These are phyloP conservation scores for Corinectria fuckeliana DNA, from an alignment of 2,329 filamentous ascomycete genomes.

Conservation along the genomic window DNA sequence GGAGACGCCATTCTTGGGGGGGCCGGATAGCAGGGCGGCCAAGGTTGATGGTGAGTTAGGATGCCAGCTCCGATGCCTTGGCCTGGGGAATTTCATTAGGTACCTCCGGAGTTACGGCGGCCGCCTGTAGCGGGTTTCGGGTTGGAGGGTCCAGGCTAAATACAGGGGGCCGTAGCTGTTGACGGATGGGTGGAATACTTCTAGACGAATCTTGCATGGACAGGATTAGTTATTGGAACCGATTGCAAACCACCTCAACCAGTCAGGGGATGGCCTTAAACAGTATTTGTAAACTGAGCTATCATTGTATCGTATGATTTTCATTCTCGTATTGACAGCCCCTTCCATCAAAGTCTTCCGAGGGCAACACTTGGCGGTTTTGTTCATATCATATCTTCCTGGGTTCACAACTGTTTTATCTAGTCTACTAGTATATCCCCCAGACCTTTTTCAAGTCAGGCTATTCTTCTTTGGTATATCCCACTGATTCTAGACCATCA, in stretches of 20 bases:
- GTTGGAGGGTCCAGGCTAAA: conserved; percentile 1
- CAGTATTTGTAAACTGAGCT: no score
- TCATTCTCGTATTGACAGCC: background rate
- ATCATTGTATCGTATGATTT: background rate
- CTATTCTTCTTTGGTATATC: background rate
- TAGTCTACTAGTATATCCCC: background rate
- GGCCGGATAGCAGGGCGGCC: no score
- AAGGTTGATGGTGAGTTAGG: conserved; percentile 8
- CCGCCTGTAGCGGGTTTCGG: background rate
- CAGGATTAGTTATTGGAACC: background rate
- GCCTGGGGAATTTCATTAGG: background rate
- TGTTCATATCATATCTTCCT: background rate
- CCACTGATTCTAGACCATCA: background rate
- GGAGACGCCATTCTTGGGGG: conserved; percentile 25
- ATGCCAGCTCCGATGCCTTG: no score
- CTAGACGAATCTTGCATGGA: background rate
- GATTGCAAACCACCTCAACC: no score
- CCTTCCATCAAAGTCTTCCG: background rate
- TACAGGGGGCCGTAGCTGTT: background rate
- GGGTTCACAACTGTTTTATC: no score
- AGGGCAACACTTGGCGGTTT: background rate
- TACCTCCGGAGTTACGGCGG: background rate
- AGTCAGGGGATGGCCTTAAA: background rate
- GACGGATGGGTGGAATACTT: background rate
- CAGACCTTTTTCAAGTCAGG: background rate